A percentile compares a stretch with the other conserved stretches of the same genome.
phyloP scores from a whole-genome alignment of 257 asterid genomes.

The Avicennia marina region DNA sequence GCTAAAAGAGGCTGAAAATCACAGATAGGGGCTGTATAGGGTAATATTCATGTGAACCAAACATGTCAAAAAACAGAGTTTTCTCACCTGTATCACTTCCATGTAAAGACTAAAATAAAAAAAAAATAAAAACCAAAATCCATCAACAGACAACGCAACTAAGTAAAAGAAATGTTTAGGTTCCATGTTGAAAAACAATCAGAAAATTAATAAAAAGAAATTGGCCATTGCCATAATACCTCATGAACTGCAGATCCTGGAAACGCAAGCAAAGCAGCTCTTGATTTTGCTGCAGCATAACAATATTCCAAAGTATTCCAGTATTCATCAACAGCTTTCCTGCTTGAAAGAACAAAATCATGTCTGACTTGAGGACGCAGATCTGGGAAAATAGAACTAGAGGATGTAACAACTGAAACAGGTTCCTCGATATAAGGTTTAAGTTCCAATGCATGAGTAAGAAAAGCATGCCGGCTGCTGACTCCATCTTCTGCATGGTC shows the following conservation, averaged over 20 bases:
- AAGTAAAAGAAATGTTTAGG: background rate
- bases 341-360: constrained; percentile 85
- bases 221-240: constrained; percentile 35
- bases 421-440: constrained; percentile 97
- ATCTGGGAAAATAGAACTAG: constrained; percentile 49
- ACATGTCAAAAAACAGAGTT: too few relatives aligned
- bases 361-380: constrained; percentile 93
- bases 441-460: constrained; percentile 76
- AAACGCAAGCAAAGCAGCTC: constrained; percentile 86
- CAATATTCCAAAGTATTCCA: constrained; percentile 93
- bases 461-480: constrained; percentile 50
- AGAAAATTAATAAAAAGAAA: background rate
- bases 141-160: constrained; percentile 14
- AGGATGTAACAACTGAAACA: constrained; percentile 41
- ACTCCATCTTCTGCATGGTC: constrained; percentile 48
- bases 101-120: too few relatives aligned
- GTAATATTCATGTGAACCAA: too few relatives aligned
- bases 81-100: too few relatives aligned
- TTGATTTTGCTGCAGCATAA: constrained; percentile 69
- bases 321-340: constrained; percentile 78
- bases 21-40: constrained; percentile 6
- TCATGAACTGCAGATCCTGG: constrained; percentile 91
- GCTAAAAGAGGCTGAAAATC: background rate
- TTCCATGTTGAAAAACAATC: background rate
- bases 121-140: background rate